Conservation (phyloP, 352 stramenopile genomes). For the Pythium periplocum region DNA sequence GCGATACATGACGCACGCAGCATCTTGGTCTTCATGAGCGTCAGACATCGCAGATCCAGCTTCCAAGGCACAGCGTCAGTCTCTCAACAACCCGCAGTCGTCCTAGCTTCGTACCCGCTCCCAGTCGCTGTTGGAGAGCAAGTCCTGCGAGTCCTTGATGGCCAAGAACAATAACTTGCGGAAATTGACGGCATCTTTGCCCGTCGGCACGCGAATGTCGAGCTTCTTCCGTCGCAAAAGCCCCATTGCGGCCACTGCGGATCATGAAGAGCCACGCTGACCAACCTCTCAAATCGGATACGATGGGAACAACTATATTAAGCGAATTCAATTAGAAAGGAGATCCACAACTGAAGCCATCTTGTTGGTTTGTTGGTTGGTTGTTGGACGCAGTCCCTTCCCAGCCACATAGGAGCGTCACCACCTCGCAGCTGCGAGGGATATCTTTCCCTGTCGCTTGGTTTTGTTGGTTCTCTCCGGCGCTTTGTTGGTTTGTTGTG, state of each 20-base stretch:
- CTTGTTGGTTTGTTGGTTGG: too few relatives aligned
- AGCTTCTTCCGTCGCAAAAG: slow-evolving; percentile 60
- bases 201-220: slow-evolving; percentile 63
- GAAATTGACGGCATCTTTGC: slow-evolving; percentile 70
- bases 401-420: too few relatives aligned
- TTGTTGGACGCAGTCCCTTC: too few relatives aligned
- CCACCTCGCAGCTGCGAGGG: too few relatives aligned
- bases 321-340: too few relatives aligned
- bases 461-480: too few relatives aligned
- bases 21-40: slow-evolving; percentile 83
- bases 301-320: too few relatives aligned
- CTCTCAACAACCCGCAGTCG: not conserved
- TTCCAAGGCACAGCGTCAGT: slow-evolving; percentile 11
- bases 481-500: too few relatives aligned
- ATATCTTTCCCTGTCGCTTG: too few relatives aligned
- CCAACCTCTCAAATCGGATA: too few relatives aligned
- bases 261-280: slow-evolving; percentile 8
- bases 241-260: slow-evolving; percentile 27
- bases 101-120: slow-evolving; percentile 31
- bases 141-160: slow-evolving; percentile 56
- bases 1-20: slow-evolving; percentile 72
- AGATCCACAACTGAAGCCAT: too few relatives aligned
- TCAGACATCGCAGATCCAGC: slow-evolving; percentile 75
- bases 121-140: slow-evolving; percentile 68
- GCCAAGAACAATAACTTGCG: slow-evolving; percentile 76